Evolutionary conservation across 371 early-diverging fungal genomes (phyloP).

Genomic region (Furculomyces boomerangus): DNA sequence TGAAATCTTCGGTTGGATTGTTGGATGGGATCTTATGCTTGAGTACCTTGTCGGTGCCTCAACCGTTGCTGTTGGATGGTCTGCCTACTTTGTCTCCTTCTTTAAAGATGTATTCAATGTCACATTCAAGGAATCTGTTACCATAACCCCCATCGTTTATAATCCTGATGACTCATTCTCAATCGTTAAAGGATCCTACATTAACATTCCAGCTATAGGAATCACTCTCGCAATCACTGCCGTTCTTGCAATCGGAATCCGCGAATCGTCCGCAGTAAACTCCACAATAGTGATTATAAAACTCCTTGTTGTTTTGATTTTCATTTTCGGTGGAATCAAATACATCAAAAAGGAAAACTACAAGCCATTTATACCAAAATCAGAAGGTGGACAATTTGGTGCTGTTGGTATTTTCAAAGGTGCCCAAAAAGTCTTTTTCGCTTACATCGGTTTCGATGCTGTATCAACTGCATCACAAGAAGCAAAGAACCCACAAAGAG

Average conservation of each 20-base stretch:
- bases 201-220: conserved; percentile 48
- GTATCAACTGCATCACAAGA: conserved; percentile 75
- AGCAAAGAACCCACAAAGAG: conserved; percentile 50
- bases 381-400: conserved; percentile 25
- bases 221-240: conserved; percentile 35
- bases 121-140: background rate
- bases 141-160: conserved; percentile 1
- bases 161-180: conserved; percentile 1
- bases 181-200: conserved; percentile 22
- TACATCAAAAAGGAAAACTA: conserved; percentile 46
- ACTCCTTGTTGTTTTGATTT: conserved; percentile 41
- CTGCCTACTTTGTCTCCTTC: conserved; percentile 46
- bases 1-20: conserved; percentile 52
- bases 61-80: conserved; percentile 49
- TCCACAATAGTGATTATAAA: conserved; percentile 56
- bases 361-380: conserved; percentile 45
- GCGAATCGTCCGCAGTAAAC: conserved; percentile 36
- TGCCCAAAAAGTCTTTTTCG: conserved; percentile 56
- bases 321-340: conserved; percentile 35
- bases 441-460: conserved; percentile 74
- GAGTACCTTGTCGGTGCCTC: conserved; percentile 54
- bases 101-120: conserved; percentile 10
- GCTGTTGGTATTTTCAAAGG: conserved; percentile 44
- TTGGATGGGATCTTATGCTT: conserved; percentile 56
- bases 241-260: conserved; percentile 40